Conservation (phyloP, 192 early-diverging fungal genomes). For the Phlyctochytrium planicorne region DNA sequence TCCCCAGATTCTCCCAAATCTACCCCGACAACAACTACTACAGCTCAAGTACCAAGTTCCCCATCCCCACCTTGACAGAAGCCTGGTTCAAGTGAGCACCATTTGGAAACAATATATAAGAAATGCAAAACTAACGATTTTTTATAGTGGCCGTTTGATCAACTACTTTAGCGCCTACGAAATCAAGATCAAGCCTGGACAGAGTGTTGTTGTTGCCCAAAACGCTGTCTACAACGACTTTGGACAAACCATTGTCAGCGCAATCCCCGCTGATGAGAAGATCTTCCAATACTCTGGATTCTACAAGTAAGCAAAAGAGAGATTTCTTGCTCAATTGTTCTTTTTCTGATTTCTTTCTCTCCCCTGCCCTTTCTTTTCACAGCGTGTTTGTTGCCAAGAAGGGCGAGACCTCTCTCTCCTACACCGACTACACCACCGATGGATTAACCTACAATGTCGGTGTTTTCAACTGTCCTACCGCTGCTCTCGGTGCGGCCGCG, state of each 20-base stretch:
- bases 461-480: slow-evolving; percentile 7
- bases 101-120: neutral
- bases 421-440: neutral
- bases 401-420: neutral
- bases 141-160: neutral
- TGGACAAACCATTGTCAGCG: slow-evolving; percentile 1
- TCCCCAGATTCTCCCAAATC: neutral
- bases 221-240: neutral
- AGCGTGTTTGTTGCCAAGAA: neutral
- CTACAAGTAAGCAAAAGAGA: neutral
- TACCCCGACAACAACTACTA: neutral
- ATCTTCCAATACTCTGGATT: neutral
- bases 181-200: neutral
- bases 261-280: neutral
- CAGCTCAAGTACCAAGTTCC: neutral
- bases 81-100: neutral
- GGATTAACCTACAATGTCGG: neutral
- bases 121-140: too few species aligned
- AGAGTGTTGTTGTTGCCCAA: neutral
- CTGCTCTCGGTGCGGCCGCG: too few species aligned
- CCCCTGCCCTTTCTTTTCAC: too few species aligned
- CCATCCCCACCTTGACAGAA: neutral
- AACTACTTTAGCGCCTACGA: neutral
- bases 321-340: neutral
- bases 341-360: neutral